Conservation (phyloP, 805 yeast genomes). For the Saccharomycopsis sp. region DNA sequence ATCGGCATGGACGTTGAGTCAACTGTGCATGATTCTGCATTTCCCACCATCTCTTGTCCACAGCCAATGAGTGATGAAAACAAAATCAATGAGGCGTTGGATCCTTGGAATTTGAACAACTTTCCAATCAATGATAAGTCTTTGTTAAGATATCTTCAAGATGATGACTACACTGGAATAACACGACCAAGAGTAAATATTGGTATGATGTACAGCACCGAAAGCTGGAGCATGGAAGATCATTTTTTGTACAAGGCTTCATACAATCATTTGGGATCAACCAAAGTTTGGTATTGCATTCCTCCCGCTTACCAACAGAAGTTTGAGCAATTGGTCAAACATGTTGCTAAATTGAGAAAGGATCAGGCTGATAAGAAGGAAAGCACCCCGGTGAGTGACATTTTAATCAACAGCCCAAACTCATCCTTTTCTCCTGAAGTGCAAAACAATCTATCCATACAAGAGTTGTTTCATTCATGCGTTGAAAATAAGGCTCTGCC, state of each 20-base stretch:
- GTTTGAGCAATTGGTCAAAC: constrained; percentile 37
- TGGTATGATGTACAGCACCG: constrained; percentile 45
- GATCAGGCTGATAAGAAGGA: constrained; percentile 10
- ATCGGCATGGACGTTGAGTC: constrained; percentile 29
- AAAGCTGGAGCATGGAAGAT: constrained; percentile 54
- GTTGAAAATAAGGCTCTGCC: constrained; percentile 30
- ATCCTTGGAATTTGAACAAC: constrained; percentile 54
- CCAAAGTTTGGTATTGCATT: constrained; percentile 54
- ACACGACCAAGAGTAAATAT: constrained; percentile 38
- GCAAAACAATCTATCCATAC: constrained; percentile 9
- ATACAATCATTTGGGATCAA: constrained; percentile 47
- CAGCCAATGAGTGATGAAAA: constrained; percentile 13
- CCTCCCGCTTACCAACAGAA: constrained; percentile 44
- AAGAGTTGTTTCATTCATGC: constrained; percentile 24
- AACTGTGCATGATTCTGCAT: constrained; percentile 34
- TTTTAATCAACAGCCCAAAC: background rate
- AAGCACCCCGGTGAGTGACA: constrained; percentile 6
- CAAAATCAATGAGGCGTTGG: constrained; percentile 8
- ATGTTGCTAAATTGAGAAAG: constrained; percentile 4
- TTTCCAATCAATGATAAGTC: constrained; percentile 43
- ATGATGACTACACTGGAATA: constrained; percentile 35
- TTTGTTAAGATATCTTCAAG: constrained; percentile 36
- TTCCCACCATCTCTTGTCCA: constrained; percentile 22
- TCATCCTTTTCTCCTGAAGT: constrained; percentile 4
- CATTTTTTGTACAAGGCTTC: constrained; percentile 46